A percentile compares a stretch with the other conserved stretches of the same genome.
Conservation (phyloP, 768 basidiomycete genomes). For the Filobasidium wieringae region DNA sequence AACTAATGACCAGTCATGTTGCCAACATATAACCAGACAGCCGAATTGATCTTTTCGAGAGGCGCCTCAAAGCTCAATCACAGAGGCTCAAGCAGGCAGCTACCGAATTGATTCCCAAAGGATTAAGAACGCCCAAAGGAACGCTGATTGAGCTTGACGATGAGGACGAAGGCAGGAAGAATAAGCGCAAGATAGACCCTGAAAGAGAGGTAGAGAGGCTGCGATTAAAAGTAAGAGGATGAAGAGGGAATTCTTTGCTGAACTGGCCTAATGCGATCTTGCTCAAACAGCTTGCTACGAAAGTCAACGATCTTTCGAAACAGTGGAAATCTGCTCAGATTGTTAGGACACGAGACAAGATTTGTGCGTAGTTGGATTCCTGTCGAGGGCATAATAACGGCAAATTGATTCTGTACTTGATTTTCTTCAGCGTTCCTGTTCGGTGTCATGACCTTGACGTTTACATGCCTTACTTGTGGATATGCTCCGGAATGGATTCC, state of each 20-base stretch:
- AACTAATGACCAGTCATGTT: not conserved
- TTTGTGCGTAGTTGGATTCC: constrained; percentile 46
- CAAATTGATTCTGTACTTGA: not conserved
- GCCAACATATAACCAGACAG: constrained; percentile 47
- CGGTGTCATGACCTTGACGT: constrained; percentile 78
- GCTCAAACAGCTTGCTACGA: constrained; percentile 54
- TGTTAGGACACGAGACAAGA: constrained; percentile 38
- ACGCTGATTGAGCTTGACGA: constrained; percentile 21
- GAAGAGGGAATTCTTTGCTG: not conserved
- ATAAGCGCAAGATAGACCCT: constrained; percentile 56
- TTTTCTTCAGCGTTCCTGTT: constrained; percentile 66
- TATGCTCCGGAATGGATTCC: constrained; percentile 83
- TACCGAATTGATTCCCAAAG: constrained; percentile 62
- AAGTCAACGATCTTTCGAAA: constrained; percentile 61
- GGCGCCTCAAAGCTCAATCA: constrained; percentile 73
- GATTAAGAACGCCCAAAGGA: constrained; percentile 28
- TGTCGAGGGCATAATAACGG: not conserved
- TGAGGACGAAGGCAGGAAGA: constrained; percentile 45
- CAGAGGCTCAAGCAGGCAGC: constrained; percentile 71
- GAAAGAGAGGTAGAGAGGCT: constrained; percentile 78
- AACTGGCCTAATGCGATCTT: not conserved
- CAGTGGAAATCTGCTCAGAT: constrained; percentile 76
- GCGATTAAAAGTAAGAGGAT: constrained; percentile 57
- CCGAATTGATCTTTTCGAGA: constrained; percentile 49
- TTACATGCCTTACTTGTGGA: constrained; percentile 77